Percentiles rank a stretch among this genome's conserved stretches.
These are phyloP conservation scores for Cardamine chenopodiifolia DNA, from an alignment of 345 rosid species.

Conservation along the genomic window DNA sequence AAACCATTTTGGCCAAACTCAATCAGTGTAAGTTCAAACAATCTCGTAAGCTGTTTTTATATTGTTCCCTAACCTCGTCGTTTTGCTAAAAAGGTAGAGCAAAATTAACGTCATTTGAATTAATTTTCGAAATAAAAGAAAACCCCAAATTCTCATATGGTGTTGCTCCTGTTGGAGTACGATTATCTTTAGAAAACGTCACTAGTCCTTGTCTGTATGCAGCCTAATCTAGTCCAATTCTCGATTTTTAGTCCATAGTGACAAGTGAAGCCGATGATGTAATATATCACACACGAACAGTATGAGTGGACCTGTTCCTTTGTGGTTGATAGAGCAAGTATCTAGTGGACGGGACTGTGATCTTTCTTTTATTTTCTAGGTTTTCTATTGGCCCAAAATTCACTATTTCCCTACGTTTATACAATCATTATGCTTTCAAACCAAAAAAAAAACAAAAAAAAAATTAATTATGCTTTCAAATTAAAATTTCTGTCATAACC, in stretches of 20 bases:
- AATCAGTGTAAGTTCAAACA: constrained; percentile 1
- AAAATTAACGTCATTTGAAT: background rate
- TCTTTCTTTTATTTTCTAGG: constrained; percentile 27
- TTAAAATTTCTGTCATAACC: background rate
- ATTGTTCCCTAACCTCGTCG: background rate
- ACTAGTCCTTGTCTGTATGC: background rate
- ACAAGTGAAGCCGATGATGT: constrained; percentile 23
- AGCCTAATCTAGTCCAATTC: constrained; percentile 23
- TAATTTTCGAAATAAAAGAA: background rate
- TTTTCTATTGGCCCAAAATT: constrained; percentile 19
- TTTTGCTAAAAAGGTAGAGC: background rate
- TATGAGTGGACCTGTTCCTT: constrained; percentile 25
- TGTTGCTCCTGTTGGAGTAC: background rate
- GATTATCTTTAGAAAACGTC: constrained; percentile 6
- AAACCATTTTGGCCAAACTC: background rate
- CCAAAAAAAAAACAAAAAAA: too few species aligned
- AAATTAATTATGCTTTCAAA: constrained; percentile 34
- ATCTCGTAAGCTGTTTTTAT: background rate
- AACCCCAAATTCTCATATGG: background rate
- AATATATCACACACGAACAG: constrained; percentile 23
- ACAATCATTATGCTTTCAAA: constrained; percentile 30
- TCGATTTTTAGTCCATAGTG: background rate
- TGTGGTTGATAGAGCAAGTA: constrained; percentile 24
- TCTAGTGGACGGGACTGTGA: constrained; percentile 38
- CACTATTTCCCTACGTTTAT: constrained; percentile 23